Percentiles rank a stretch among this genome's conserved stretches.
Conservation (phyloP, 805 yeast species). For the Zygosaccharomyces kombuchaensis region DNA sequence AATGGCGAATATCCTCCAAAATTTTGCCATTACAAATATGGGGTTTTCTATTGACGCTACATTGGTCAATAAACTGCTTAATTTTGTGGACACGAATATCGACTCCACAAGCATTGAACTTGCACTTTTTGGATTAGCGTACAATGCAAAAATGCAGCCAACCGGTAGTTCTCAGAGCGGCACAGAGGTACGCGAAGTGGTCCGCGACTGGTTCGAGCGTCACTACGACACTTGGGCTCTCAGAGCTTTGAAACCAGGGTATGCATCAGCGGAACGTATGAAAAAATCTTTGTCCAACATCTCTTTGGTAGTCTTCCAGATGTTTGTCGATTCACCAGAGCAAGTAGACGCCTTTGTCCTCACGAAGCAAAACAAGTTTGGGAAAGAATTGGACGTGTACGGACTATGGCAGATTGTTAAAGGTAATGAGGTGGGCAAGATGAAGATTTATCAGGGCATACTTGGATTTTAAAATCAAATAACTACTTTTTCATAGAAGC, state of each 20-base stretch:
- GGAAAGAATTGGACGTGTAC: constrained; percentile 24
- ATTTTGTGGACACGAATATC: constrained; percentile 53
- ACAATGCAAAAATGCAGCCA: constrained; percentile 24
- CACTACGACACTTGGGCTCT: constrained; percentile 50
- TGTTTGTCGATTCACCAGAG: constrained; percentile 30
- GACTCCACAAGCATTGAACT: constrained; percentile 52
- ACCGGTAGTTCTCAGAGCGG: neutral
- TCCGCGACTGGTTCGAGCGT: constrained; percentile 56
- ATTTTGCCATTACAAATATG: constrained; percentile 51
- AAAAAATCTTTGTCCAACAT: constrained; percentile 43
- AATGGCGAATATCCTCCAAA: constrained; percentile 38
- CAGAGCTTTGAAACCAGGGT: constrained; percentile 44
- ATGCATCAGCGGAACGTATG: constrained; percentile 42
- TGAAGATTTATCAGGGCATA: constrained; percentile 14
- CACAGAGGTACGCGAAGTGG: constrained; percentile 26
- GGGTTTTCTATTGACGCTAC: constrained; percentile 46
- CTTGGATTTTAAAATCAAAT: constrained; percentile 9
- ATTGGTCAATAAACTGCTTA: constrained; percentile 49
- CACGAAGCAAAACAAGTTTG: constrained; percentile 33
- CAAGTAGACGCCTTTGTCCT: constrained; percentile 33
- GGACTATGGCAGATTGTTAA: constrained; percentile 22
- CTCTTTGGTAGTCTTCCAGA: constrained; percentile 32
- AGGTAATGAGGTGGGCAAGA: constrained; percentile 10
- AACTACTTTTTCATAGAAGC: neutral
- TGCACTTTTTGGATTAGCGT: constrained; percentile 52